Evolutionary conservation across 2,329 filamentous ascomycete species (phyloP).

Genomic region (Davidsoniella neocaledoniae): DNA sequence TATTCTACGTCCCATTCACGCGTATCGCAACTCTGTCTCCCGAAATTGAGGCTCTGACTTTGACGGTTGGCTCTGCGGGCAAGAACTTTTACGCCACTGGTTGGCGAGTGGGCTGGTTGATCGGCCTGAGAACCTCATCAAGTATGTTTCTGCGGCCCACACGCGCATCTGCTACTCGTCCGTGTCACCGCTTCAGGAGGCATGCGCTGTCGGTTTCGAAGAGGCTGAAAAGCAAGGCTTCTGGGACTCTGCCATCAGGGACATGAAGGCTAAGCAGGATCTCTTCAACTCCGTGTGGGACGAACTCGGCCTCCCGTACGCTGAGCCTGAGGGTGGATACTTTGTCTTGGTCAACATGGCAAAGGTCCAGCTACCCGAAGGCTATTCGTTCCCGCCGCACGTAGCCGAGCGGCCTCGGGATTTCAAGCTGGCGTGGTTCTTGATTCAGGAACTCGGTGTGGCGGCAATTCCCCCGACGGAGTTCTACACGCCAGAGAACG

Average conservation of each 20-base stretch:
- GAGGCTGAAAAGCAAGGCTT: conserved; percentile 71
- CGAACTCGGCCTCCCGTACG: conserved; percentile 64
- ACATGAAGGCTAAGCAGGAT: conserved; percentile 83
- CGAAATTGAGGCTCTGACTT: conserved; percentile 69
- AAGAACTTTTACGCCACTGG: conserved; percentile 98
- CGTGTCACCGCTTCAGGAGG: conserved; percentile 86
- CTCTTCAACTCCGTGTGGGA: conserved; percentile 70
- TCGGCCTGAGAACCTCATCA: conserved; percentile 75
- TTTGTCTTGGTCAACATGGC: conserved; percentile 91
- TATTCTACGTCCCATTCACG: conserved; percentile 92
- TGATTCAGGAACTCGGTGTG: conserved; percentile 91
- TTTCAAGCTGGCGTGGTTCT: conserved; percentile 90
- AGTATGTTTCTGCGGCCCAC: conserved; percentile 82
- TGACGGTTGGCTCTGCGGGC: conserved; percentile 89
- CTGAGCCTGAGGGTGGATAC: conserved; percentile 89
- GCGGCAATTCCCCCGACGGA: conserved; percentile 93
- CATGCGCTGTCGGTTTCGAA: conserved; percentile 85
- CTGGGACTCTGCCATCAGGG: conserved; percentile 66
- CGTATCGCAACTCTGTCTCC: conserved; percentile 80
- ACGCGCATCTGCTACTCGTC: conserved; percentile 93
- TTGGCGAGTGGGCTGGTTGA: conserved; percentile 90
- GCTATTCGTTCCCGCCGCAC: conserved; percentile 79
- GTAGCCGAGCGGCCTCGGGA: conserved; percentile 76
- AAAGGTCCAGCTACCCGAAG: conserved; percentile 66
- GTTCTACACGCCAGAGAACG: conserved; percentile 79